These are phyloP conservation scores for Biancaea sappan DNA, from an alignment of 306 rosid species.

Conservation along the genomic window DNA sequence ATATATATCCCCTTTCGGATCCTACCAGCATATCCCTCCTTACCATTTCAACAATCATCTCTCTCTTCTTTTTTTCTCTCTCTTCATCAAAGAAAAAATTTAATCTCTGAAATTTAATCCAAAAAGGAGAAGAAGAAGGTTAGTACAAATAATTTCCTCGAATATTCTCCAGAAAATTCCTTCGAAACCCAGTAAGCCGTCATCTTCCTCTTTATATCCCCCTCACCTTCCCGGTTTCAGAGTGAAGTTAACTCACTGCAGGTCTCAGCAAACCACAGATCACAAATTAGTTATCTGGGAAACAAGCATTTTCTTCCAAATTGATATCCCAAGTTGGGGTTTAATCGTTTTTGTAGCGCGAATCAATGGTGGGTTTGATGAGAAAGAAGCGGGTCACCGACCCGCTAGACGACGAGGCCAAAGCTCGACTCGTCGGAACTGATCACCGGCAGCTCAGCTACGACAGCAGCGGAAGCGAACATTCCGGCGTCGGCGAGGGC, in stretches of 20 bases:
- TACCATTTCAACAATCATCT: background rate
- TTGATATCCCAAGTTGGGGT: background rate
- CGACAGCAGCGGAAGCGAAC: slow-evolving; percentile 80
- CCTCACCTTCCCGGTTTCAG: no score
- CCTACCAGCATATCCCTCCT: slow-evolving; percentile 39
- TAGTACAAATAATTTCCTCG: background rate
- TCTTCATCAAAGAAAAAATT: background rate
- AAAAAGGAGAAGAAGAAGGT: background rate
- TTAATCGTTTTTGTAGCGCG: background rate
- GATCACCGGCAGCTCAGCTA: slow-evolving; percentile 40
- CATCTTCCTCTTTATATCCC: slow-evolving; percentile 22
- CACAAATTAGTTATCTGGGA: background rate
- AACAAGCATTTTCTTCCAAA: background rate
- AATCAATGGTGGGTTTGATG: slow-evolving; percentile 34
- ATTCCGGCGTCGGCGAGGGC: slow-evolving; percentile 50
- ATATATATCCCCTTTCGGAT: slow-evolving; percentile 20
- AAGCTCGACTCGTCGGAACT: slow-evolving; percentile 59
- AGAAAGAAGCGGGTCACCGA: slow-evolving; percentile 66
- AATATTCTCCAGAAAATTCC: slow-evolving; percentile 47
- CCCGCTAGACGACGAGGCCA: slow-evolving; percentile 67
- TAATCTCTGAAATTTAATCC: background rate
- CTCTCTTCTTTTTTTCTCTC: background rate
- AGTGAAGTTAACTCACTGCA: background rate
- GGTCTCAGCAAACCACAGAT: background rate
- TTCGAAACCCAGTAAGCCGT: background rate